phyloP scores from a whole-genome alignment of 1,284 basidiomycete species.

The Inonotus obliquus region DNA sequence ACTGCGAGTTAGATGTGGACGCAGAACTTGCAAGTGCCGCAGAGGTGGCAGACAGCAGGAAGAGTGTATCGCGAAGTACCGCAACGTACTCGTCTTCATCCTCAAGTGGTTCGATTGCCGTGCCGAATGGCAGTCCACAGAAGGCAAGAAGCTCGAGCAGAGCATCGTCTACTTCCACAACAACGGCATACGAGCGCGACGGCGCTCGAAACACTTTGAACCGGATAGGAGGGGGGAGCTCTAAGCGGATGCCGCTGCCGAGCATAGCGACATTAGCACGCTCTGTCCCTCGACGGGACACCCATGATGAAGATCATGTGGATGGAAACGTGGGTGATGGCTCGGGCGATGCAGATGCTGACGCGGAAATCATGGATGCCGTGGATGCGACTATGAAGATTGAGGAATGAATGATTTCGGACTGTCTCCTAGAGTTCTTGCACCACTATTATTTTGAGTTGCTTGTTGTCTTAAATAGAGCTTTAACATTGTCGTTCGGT shows the following conservation, averaged over 20 bases:
- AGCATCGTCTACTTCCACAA: conserved; percentile 1
- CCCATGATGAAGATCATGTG: not conserved
- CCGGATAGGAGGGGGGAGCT: not conserved
- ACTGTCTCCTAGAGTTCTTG: too few relatives aligned
- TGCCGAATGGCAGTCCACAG: not conserved
- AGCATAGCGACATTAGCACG: not conserved
- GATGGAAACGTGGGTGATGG: not conserved
- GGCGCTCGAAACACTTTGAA: not conserved
- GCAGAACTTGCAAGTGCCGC: conserved; percentile 23
- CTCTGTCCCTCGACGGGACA: not conserved
- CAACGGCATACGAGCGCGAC: not conserved
- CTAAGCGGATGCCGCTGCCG: not conserved
- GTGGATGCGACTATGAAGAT: conserved; percentile 10
- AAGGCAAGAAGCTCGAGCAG: not conserved
- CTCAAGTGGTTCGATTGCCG: not conserved
- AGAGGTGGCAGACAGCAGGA: not conserved
- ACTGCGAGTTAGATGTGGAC: conserved; percentile 28
- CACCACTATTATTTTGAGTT: too few relatives aligned
- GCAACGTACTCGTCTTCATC: not conserved
- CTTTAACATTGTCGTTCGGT: too few relatives aligned
- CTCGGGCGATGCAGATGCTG: conserved; percentile 7
- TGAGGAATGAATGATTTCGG: conserved; percentile 1
- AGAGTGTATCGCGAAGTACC: not conserved
- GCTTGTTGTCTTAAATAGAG: too few relatives aligned
- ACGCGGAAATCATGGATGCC: conserved; percentile 13